These are phyloP conservation scores for Serendipita vermifera DNA, from an alignment of 768 basidiomycete genomes.

Conservation along the genomic window DNA sequence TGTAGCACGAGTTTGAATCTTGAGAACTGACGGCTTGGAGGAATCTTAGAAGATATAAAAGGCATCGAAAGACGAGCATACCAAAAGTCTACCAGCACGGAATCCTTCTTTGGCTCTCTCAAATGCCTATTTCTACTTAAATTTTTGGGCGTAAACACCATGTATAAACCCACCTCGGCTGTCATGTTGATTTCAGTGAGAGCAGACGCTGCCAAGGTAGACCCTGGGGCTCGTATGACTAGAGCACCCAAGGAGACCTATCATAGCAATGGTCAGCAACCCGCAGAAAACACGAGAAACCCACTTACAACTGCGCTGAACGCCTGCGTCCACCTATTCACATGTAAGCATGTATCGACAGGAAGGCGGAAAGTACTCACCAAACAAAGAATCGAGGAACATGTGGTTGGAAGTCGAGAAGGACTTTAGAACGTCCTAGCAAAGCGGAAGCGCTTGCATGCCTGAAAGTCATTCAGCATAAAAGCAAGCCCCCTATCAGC, in stretches of 20 bases:
- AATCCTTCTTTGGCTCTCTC: background rate
- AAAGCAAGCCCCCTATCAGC: no score
- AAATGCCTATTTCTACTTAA: background rate
- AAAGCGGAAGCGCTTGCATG: background rate
- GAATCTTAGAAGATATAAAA: no score
- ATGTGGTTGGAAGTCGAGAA: background rate
- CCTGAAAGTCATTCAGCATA: background rate
- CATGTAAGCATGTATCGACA: background rate
- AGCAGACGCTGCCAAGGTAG: background rate
- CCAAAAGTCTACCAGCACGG: background rate
- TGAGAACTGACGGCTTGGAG: no score
- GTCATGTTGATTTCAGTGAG: background rate
- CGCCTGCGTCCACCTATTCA: background rate
- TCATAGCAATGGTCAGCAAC: background rate
- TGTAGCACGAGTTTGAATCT: no score
- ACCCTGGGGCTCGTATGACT: slow-evolving; percentile 1
- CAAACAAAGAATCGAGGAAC: slow-evolving; percentile 2
- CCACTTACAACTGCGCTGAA: background rate
- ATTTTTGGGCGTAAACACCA: background rate
- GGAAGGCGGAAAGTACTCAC: background rate
- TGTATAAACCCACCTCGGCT: background rate
- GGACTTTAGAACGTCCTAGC: background rate
- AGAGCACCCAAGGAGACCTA: background rate
- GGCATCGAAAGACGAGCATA: no score
- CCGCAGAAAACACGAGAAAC: background rate